phyloP scores from a whole-genome alignment of 2,329 filamentous ascomycete genomes.

The Byssothecium circinans region DNA sequence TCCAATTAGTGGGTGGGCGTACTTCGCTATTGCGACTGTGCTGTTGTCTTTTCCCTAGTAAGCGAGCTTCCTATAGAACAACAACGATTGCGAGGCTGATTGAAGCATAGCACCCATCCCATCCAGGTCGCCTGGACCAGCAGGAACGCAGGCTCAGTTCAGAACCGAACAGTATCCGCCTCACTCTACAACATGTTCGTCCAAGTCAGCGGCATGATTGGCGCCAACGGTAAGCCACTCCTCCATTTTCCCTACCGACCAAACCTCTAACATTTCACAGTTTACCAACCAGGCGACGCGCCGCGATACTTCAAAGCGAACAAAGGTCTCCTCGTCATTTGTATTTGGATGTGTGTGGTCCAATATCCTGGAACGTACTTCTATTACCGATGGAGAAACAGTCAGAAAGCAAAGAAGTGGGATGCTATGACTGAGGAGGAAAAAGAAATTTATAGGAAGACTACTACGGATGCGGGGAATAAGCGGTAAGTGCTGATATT shows the following conservation, averaged over 20 bases:
- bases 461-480: slow-evolving; percentile 38
- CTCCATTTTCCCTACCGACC: too few species aligned
- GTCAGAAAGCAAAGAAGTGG: slow-evolving; percentile 48
- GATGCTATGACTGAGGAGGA: slow-evolving; percentile 46
- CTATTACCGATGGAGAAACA: slow-evolving; percentile 40
- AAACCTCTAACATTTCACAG: too few species aligned
- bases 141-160: slow-evolving; percentile 61
- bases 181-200: slow-evolving; percentile 58
- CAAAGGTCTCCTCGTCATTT: slow-evolving; percentile 32
- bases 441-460: slow-evolving; percentile 49
- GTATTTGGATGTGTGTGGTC: slow-evolving; percentile 22
- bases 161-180: slow-evolving; percentile 61
- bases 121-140: slow-evolving; percentile 60
- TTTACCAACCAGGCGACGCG: slow-evolving; percentile 12
- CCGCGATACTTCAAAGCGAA: slow-evolving; percentile 17
- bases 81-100: background rate
- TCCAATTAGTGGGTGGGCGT: slow-evolving; percentile 46
- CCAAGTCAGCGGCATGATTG: slow-evolving; percentile 21
- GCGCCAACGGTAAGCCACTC: too few species aligned
- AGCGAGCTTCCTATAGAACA: slow-evolving; percentile 28
- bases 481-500: slow-evolving; percentile 26
- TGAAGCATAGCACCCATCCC: slow-evolving; percentile 39
- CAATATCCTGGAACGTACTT: slow-evolving; percentile 14
- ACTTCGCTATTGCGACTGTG: slow-evolving; percentile 53
- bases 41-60: slow-evolving; percentile 45